Percentiles rank a stretch among this genome's conserved stretches.
Evolutionary conservation across 1,139 yeast genomes (phyloP).

Genomic region (Protomyces arabidopsidicola): DNA sequence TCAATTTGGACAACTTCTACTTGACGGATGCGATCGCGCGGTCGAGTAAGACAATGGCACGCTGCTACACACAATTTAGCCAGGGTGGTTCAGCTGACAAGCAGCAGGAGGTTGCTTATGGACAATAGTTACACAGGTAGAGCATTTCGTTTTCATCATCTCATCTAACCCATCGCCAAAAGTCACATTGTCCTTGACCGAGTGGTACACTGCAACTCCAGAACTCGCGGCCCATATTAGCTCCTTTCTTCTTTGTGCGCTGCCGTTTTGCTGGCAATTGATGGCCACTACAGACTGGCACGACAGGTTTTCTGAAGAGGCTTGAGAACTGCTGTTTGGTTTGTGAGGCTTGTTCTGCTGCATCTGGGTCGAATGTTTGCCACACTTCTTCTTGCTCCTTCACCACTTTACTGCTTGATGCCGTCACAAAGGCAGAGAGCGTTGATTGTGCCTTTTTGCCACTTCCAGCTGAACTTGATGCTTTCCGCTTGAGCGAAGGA

Average conservation of each 20-base stretch:
- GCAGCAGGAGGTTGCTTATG: conserved; percentile 28
- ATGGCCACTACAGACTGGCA: conserved; percentile 39
- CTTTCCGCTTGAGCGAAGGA: background rate
- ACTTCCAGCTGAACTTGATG: background rate
- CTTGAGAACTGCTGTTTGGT: conserved; percentile 35
- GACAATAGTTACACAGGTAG: background rate
- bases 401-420: background rate
- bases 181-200: conserved; percentile 39
- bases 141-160: background rate
- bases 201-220: conserved; percentile 43
- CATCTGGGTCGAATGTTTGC: background rate
- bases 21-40: conserved; percentile 84
- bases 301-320: conserved; percentile 36
- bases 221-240: conserved; percentile 42
- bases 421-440: background rate
- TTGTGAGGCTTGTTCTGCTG: conserved; percentile 3
- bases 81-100: conserved; percentile 15
- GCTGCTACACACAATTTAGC: conserved; percentile 26
- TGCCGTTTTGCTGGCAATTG: conserved; percentile 40
- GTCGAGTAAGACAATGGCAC: conserved; percentile 24
- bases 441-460: background rate
- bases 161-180: conserved; percentile 39
- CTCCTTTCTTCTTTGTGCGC: conserved; percentile 40
- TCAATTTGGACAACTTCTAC: conserved; percentile 77
- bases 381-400: background rate